Evolutionary conservation across 1,139 yeast species (phyloP).

Genomic region (Suhomyces choctaworum): DNA sequence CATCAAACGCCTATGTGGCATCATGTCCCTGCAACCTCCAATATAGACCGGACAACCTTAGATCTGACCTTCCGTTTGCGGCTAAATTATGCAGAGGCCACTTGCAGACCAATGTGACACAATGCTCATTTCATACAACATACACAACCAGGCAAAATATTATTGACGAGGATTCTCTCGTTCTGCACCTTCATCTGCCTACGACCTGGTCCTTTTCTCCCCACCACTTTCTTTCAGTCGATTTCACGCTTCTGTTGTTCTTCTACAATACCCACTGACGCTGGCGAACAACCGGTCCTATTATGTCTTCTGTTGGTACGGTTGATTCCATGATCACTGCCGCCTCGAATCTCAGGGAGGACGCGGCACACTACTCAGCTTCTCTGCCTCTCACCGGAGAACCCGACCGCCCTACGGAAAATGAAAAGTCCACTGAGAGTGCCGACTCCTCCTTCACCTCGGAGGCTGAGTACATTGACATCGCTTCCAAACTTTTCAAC

Average conservation of each 20-base stretch:
- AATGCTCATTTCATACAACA: slow-evolving; percentile 3
- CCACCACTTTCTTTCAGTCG: not conserved
- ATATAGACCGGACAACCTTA: too few relatives aligned
- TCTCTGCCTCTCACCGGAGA: slow-evolving; percentile 3
- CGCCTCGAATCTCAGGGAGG: slow-evolving; percentile 10
- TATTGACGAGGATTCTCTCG: slow-evolving; percentile 10
- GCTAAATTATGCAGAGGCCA: slow-evolving; percentile 2
- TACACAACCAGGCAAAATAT: slow-evolving; percentile 5
- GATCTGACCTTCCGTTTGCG: slow-evolving; percentile 2
- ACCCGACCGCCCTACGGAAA: slow-evolving; percentile 1
- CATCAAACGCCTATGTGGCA: too few relatives aligned
- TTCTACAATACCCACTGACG: not conserved
- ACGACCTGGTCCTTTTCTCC: slow-evolving; percentile 1
- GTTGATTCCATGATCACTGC: slow-evolving; percentile 17
- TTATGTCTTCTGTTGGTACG: slow-evolving; percentile 16
- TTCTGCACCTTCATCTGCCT: slow-evolving; percentile 5
- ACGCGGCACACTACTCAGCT: slow-evolving; percentile 4
- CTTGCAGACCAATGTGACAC: slow-evolving; percentile 2
- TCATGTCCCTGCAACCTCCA: slow-evolving; percentile 3
- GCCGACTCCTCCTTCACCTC: slow-evolving; percentile 4
- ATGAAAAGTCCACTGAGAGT: slow-evolving; percentile 4
- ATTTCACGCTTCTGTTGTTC: not conserved
- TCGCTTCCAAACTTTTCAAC: slow-evolving; percentile 38
- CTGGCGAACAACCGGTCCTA: too few relatives aligned
- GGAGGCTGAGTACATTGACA: slow-evolving; percentile 27